A percentile compares a stretch with the other conserved stretches of the same genome.
These are phyloP conservation scores for Pyrenophora teres DNA, from an alignment of 2,329 filamentous ascomycete species.

Conservation along the genomic window DNA sequence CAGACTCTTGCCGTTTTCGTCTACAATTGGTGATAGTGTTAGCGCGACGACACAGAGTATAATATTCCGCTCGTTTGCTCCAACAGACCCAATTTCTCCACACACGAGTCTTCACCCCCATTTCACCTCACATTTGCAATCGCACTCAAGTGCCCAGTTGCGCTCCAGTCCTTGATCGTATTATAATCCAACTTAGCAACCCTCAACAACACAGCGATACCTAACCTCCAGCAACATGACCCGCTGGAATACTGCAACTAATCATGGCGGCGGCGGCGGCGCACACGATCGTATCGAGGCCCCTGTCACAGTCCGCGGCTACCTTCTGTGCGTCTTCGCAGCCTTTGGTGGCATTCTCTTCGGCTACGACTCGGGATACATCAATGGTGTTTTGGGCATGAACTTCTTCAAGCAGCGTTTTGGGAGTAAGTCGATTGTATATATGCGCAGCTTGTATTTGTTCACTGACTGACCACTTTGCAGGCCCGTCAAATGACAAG, in stretches of 20 bases:
- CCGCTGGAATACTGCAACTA: slow-evolving; percentile 28
- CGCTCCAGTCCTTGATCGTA: neutral
- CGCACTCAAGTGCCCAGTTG: neutral
- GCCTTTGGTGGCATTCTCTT: slow-evolving; percentile 70
- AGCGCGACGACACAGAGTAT: slow-evolving; percentile 5
- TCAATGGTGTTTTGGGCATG: slow-evolving; percentile 65
- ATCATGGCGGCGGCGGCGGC: slow-evolving; percentile 13
- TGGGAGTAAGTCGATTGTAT: slow-evolving; percentile 44
- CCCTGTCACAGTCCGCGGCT: slow-evolving; percentile 54
- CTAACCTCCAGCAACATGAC: slow-evolving; percentile 23
- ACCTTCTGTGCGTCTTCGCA: slow-evolving; percentile 53
- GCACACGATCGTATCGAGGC: slow-evolving; percentile 60
- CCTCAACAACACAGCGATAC: slow-evolving; percentile 5
- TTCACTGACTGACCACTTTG: slow-evolving; percentile 1
- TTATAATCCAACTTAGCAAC: neutral
- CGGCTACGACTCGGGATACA: slow-evolving; percentile 79
- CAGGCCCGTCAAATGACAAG: slow-evolving; percentile 55
- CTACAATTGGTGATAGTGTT: neutral
- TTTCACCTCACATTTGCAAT: neutral
- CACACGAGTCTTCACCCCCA: neutral
- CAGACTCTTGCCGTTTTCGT: slow-evolving; percentile 5
- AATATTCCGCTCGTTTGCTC: neutral
- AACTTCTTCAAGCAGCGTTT: slow-evolving; percentile 44
- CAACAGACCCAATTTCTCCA: neutral
- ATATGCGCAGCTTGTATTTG: neutral